Evolutionary conservation across 129 eudicot genomes (phyloP).

Genomic region (Saussurea involucrata): DNA sequence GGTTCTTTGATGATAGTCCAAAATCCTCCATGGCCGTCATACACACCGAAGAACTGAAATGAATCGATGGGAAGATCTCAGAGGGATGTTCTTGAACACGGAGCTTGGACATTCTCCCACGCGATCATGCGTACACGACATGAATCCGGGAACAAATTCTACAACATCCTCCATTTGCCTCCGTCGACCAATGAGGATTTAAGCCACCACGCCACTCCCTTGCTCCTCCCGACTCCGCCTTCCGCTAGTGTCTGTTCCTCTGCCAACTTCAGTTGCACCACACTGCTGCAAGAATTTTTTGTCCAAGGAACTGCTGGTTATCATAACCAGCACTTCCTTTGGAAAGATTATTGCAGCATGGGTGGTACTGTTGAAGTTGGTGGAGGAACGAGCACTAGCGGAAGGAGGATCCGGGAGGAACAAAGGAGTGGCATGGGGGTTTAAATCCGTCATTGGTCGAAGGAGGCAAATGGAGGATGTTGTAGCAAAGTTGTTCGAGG

Average conservation of each 20-base stretch:
- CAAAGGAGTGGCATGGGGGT: background rate
- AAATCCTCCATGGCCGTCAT: background rate
- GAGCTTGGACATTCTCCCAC: background rate
- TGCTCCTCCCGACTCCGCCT: background rate
- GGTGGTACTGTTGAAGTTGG: background rate
- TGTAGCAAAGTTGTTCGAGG: background rate
- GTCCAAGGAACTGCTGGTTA: conserved; percentile 24
- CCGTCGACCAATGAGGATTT: background rate
- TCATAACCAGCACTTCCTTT: conserved; percentile 18
- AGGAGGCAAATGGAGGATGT: background rate
- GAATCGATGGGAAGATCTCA: background rate
- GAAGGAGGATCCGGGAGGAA: background rate
- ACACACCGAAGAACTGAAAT: background rate
- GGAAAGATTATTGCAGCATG: conserved; percentile 13
- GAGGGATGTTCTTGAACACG: background rate
- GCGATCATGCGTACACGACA: background rate
- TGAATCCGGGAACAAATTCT: background rate
- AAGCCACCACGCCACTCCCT: background rate
- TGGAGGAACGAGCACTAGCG: background rate
- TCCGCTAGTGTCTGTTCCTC: background rate
- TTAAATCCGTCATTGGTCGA: background rate
- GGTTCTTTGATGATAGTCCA: background rate
- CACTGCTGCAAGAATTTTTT: conserved; percentile 10
- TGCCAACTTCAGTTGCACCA: conserved; percentile 1
- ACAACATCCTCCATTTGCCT: background rate